Evolutionary conservation across 257 asterid species (phyloP).

Genomic region (Nyctanthes arbortristis): DNA sequence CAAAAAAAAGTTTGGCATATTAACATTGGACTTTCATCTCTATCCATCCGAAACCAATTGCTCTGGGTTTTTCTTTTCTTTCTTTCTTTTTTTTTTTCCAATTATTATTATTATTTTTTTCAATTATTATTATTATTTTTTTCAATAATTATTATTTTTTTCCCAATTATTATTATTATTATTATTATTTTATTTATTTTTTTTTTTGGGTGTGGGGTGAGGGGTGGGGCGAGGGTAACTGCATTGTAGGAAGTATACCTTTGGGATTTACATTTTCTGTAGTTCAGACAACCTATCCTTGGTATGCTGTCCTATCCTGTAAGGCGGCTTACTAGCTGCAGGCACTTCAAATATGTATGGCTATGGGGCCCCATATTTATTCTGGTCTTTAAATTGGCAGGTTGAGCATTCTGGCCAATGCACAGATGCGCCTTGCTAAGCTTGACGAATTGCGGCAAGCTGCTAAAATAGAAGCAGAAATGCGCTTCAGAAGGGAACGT

Average conservation of each 20-base stretch:
- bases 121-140: too few relatives aligned
- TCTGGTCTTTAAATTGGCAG: slow-evolving; percentile 33
- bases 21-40: background rate
- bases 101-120: too few relatives aligned
- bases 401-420: slow-evolving; percentile 73
- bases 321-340: background rate
- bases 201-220: too few relatives aligned
- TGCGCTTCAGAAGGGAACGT: slow-evolving; percentile 72
- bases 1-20: background rate
- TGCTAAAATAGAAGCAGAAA: slow-evolving; percentile 74
- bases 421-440: slow-evolving; percentile 88
- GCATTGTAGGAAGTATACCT: too few relatives aligned
- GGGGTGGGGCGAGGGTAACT: too few relatives aligned
- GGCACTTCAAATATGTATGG: background rate
- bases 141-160: too few relatives aligned
- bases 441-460: slow-evolving; percentile 87
- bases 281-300: too few relatives aligned
- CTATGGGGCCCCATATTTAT: background rate
- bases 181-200: too few relatives aligned
- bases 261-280: too few relatives aligned
- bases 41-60: background rate
- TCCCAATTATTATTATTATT: too few relatives aligned
- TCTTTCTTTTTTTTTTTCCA: too few relatives aligned
- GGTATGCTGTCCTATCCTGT: background rate
- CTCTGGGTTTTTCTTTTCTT: too few relatives aligned